These are phyloP conservation scores for Exophiala mesophila DNA, from an alignment of 2,329 filamentous ascomycete genomes.

Conservation along the genomic window DNA sequence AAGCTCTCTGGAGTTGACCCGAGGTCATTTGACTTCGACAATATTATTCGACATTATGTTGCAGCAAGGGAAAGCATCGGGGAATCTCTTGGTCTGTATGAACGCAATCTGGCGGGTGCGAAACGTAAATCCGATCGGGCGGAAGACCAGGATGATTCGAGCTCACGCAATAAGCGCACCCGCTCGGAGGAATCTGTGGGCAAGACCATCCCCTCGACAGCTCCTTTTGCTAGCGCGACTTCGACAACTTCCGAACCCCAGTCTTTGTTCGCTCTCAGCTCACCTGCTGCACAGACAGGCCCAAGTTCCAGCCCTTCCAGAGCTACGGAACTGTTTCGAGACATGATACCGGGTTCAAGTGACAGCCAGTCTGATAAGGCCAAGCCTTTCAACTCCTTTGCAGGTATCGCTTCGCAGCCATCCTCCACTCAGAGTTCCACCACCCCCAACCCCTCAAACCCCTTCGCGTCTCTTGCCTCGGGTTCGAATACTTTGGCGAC, in stretches of 20 bases:
- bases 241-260: too few species aligned
- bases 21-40: constrained; percentile 33
- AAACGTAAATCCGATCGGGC: constrained; percentile 31
- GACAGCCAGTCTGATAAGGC: background rate
- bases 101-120: constrained; percentile 19
- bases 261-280: background rate
- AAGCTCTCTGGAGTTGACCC: constrained; percentile 32
- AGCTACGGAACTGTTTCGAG: background rate
- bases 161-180: constrained; percentile 26
- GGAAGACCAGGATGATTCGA: constrained; percentile 17
- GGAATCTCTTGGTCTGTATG: constrained; percentile 29
- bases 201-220: background rate
- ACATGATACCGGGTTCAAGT: background rate
- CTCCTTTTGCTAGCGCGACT: too few species aligned
- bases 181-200: constrained; percentile 10
- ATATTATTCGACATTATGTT: constrained; percentile 35
- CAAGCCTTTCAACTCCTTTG: background rate
- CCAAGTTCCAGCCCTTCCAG: background rate
- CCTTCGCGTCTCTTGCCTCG: background rate
- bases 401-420: background rate
- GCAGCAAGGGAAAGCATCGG: constrained; percentile 36
- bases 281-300: background rate
- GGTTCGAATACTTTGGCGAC: background rate
- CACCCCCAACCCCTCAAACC: background rate
- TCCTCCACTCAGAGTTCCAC: background rate